Evolutionary conservation across 2,329 filamentous ascomycete species (phyloP).

Genomic region (Fusarium globosum): DNA sequence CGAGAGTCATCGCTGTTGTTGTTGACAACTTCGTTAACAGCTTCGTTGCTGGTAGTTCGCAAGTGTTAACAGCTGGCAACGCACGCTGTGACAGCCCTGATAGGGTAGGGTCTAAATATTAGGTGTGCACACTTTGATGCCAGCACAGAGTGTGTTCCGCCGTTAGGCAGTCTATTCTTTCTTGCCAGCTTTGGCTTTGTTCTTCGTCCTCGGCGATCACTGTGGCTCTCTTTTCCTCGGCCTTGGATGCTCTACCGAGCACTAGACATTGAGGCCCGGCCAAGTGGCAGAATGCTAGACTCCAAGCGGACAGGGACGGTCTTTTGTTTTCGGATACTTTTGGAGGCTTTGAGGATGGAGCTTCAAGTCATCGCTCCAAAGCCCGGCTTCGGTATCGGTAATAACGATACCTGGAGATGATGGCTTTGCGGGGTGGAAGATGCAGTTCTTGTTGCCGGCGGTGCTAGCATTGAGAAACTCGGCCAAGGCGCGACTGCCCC

Average conservation of each 20-base stretch:
- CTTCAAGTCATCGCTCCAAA: not conserved
- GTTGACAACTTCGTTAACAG: too few species aligned
- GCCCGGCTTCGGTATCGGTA: not conserved
- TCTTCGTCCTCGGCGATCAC: not conserved
- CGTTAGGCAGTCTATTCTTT: not conserved
- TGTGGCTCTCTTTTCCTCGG: not conserved
- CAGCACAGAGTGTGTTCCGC: too few species aligned
- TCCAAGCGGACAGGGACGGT: not conserved
- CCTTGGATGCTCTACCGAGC: not conserved
- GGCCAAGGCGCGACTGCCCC: too few species aligned
- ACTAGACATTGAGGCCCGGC: not conserved
- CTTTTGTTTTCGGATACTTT: not conserved
- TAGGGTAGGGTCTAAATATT: not conserved
- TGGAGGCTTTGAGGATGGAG: not conserved
- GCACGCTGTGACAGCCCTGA: not conserved
- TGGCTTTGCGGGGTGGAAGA: not conserved
- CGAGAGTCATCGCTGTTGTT: too few species aligned
- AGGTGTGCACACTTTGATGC: not conserved
- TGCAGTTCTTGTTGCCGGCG: not conserved
- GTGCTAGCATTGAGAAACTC: too few species aligned
- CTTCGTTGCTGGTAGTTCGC: too few species aligned
- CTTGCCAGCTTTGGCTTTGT: not conserved
- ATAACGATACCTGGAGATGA: not conserved
- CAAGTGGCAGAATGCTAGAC: not conserved
- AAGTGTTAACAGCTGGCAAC: too few species aligned